phyloP scores from a whole-genome alignment of 768 basidiomycete species.

The Chalciporus pseudorubinellus region DNA sequence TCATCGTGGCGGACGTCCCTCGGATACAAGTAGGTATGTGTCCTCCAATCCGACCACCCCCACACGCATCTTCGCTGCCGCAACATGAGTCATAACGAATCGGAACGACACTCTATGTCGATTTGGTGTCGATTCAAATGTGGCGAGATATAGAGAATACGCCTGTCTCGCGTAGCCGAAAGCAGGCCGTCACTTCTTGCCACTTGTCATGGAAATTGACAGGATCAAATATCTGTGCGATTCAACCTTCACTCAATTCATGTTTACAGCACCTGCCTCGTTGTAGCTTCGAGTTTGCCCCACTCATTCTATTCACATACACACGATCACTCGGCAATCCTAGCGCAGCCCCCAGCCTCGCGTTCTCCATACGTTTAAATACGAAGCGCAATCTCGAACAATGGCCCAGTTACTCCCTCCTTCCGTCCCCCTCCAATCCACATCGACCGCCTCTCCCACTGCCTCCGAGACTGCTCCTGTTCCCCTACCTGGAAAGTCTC shows the following conservation, averaged over 20 bases:
- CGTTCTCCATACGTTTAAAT: conserved; percentile 26
- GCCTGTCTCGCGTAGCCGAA: not conserved
- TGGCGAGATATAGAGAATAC: not conserved
- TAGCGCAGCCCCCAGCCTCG: conserved; percentile 15
- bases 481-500: not conserved
- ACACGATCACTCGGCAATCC: conserved; percentile 4
- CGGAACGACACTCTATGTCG: not conserved
- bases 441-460: not conserved
- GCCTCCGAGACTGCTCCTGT: not conserved
- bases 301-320: no score
- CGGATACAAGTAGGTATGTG: not conserved
- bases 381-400: not conserved
- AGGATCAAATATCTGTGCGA: not conserved
- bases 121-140: not conserved
- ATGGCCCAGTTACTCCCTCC: conserved; percentile 13
- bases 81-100: not conserved
- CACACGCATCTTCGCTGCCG: not conserved
- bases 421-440: conserved; percentile 4
- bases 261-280: conserved; percentile 18
- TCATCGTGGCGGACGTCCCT: not conserved
- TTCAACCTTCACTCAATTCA: not conserved
- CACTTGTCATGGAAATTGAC: not conserved
- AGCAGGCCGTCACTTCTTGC: no score
- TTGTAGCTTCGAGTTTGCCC: conserved; percentile 11
- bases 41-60: not conserved